Evolutionary conservation across 2,329 filamentous ascomycete genomes (phyloP), one percentile per base, ranked within the genome.

Genomic region (Lachnum nothofagi): DNA sequence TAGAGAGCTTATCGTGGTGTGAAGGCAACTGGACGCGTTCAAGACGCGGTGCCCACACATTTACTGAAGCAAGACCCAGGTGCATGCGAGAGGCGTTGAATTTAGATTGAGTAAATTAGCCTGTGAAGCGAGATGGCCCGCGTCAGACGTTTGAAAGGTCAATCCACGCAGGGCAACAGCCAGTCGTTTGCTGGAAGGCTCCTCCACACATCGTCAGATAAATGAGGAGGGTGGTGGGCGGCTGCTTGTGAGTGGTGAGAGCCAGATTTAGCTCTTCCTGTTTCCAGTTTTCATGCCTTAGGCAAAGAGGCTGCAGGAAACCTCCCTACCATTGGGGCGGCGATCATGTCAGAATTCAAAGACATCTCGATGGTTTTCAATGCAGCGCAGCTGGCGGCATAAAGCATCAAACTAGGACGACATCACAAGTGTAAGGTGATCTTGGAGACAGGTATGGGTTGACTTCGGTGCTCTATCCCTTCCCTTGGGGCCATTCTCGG

Each of bases 151-250:
- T 47, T 47, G 27, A 19, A 48, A 24, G 40, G 33, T n/a, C 39
- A 51, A 38, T 43, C 49, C 39, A 45, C 48, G 46, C 25, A 23
- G 4, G 10, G n/a, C 37, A 16, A 10, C 22, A 50, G 40, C 49
- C 49, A 50, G 52, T 53, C n/a, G 34, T 38, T 42, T 31, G 22
- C 27, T 12, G 33, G 33, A 20, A 24, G 9, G 17, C 16, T 27
- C 6, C 25, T 27, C 25, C 25, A 27, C 6, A 27, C 25, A 27
- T 27, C 24, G 9, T 42, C 41, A 16, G 25, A 19, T 42, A 20
- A 35, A 31, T 22, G 29, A 44, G 27, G 50, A 44, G 46, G 54
- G 57, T 50, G 55, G 53, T 52, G 49, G 52, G 57, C 52, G 54
- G 38, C 19, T 57, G 48, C 6, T 40, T 17, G 40, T 57, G 55